Evolutionary conservation across 345 rosid genomes (phyloP).

Genomic region (Gossypium longicalyx): DNA sequence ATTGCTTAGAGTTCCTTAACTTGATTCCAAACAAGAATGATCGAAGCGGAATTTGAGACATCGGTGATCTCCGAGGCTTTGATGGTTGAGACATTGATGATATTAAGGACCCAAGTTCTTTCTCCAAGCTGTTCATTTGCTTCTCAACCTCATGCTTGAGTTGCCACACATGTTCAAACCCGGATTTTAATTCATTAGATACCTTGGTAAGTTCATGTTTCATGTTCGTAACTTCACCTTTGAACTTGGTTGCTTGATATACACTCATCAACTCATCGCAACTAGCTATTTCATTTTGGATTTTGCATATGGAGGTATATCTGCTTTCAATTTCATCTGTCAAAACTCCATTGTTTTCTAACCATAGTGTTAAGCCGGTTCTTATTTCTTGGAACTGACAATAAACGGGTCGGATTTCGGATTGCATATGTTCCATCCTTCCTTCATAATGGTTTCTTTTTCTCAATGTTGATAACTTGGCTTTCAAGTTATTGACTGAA

Average conservation of each 20-base stretch:
- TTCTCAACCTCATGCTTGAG: conserved; percentile 51
- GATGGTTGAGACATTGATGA: conserved; percentile 19
- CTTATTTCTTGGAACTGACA: conserved; percentile 68
- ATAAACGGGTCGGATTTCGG: conserved; percentile 67
- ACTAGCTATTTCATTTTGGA: conserved; percentile 60
- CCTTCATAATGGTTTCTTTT: conserved; percentile 33
- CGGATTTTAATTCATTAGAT: conserved; percentile 48
- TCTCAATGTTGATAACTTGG: conserved; percentile 43
- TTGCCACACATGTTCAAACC: conserved; percentile 43
- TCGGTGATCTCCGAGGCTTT: conserved; percentile 10
- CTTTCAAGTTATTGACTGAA: conserved; percentile 53
- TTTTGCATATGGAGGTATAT: conserved; percentile 44
- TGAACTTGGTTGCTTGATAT: conserved; percentile 75
- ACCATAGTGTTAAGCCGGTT: conserved; percentile 70
- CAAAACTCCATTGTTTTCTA: conserved; percentile 60
- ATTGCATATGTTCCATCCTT: conserved; percentile 18
- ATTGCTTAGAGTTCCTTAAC: conserved; percentile 48
- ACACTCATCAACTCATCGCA: conserved; percentile 32
- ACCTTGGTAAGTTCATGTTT: conserved; percentile 80
- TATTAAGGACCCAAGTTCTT: conserved; percentile 36
- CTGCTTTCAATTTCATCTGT: conserved; percentile 67
- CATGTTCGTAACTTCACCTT: conserved; percentile 85
- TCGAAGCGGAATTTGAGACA: conserved; percentile 61
- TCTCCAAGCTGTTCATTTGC: conserved; percentile 43
- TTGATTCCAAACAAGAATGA: conserved; percentile 90